Evolutionary conservation across 148 eudicot species (phyloP).

Genomic region (Bassia scoparia): DNA sequence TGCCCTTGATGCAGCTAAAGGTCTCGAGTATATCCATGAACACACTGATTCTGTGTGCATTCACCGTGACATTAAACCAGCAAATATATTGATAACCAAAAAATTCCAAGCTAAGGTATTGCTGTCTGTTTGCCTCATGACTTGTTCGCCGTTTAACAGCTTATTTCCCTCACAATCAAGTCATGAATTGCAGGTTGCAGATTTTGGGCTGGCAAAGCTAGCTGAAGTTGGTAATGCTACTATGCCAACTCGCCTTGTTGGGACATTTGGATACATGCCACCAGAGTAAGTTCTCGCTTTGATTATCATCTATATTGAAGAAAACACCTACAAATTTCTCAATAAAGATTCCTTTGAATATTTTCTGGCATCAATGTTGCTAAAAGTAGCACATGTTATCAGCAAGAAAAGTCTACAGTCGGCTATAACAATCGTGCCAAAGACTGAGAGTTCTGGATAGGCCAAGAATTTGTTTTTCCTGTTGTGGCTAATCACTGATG

Average conservation of each 20-base stretch:
- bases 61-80: slow-evolving; percentile 70
- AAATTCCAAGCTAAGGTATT: slow-evolving; percentile 60
- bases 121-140: background rate
- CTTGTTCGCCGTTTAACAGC: background rate
- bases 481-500: background rate
- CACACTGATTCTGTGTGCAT: slow-evolving; percentile 61
- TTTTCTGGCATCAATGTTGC: too few relatives aligned
- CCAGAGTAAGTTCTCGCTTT: slow-evolving; percentile 50
- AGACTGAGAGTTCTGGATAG: too few relatives aligned
- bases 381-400: too few relatives aligned
- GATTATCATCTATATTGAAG: too few relatives aligned
- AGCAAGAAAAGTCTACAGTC: too few relatives aligned
- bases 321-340: too few relatives aligned
- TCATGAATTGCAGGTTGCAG: slow-evolving; percentile 53
- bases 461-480: too few relatives aligned
- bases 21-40: slow-evolving; percentile 77
- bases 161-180: background rate
- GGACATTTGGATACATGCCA: slow-evolving; percentile 77
- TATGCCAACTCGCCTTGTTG: slow-evolving; percentile 51
- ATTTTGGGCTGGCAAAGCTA: slow-evolving; percentile 70
- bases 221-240: slow-evolving; percentile 48
- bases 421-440: too few relatives aligned
- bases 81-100: slow-evolving; percentile 55
- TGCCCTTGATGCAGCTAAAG: slow-evolving; percentile 79
- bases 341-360: too few relatives aligned